These are phyloP conservation scores for Kluyveromyces wickerhamii DNA, from an alignment of 805 yeast species.

Conservation along the genomic window DNA sequence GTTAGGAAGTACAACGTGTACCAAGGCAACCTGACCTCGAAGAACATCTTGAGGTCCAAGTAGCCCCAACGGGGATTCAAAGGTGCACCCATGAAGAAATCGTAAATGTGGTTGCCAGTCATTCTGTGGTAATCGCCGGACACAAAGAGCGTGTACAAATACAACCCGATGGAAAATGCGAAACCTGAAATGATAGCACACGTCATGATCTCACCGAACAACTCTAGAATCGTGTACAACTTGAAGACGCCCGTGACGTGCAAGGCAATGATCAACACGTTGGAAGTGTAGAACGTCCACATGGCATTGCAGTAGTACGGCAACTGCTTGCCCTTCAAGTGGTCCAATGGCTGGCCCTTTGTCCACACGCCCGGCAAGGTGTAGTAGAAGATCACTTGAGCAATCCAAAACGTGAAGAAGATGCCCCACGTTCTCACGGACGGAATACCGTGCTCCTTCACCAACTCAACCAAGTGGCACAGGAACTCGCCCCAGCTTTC, in stretches of 20 bases:
- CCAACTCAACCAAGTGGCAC: constrained; percentile 36
- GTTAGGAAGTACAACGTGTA: constrained; percentile 75
- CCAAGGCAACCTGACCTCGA: constrained; percentile 97
- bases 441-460: constrained; percentile 51
- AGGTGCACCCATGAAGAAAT: constrained; percentile 95
- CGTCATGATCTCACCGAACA: constrained; percentile 88
- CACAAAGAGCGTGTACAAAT: constrained; percentile 55
- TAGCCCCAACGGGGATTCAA: constrained; percentile 92
- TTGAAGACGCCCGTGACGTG: constrained; percentile 73
- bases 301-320: constrained; percentile 93
- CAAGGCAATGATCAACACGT: constrained; percentile 47
- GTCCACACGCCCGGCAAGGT: constrained; percentile 92
- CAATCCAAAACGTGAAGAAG: constrained; percentile 58
- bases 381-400: constrained; percentile 70
- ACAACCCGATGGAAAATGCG: constrained; percentile 57
- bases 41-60: constrained; percentile 92
- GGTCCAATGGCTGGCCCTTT: constrained; percentile 86
- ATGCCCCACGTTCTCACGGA: constrained; percentile 54
- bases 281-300: constrained; percentile 68
- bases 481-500: constrained; percentile 45
- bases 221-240: constrained; percentile 65
- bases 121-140: constrained; percentile 77
- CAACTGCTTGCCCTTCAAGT: constrained; percentile 69
- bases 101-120: constrained; percentile 88
- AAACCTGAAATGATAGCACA: constrained; percentile 80